Conservation (phyloP, 768 basidiomycete genomes). For the Candolleomyces aberdarensis region DNA sequence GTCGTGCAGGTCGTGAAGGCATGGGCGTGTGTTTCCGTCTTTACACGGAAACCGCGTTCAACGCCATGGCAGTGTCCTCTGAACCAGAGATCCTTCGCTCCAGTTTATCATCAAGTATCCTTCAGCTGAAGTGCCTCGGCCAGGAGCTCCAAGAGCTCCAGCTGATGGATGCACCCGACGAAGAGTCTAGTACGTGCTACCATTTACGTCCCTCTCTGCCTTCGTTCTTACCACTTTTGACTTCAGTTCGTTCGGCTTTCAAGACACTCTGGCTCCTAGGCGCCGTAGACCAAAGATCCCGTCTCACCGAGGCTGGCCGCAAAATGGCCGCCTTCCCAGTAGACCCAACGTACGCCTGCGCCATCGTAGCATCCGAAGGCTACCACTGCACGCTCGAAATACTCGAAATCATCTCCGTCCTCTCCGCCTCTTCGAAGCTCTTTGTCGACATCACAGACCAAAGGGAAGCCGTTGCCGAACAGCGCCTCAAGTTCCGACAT, state of each 20-base stretch:
- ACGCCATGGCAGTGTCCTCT: slow-evolving; percentile 57
- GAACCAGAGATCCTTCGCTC: slow-evolving; percentile 92
- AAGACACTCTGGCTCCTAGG: slow-evolving; percentile 76
- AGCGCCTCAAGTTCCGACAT: slow-evolving; percentile 77
- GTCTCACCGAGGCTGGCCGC: slow-evolving; percentile 70
- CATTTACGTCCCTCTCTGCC: neutral
- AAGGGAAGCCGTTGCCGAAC: slow-evolving; percentile 68
- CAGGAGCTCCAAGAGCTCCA: slow-evolving; percentile 80
- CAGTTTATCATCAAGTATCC: slow-evolving; percentile 76
- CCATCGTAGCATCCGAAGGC: slow-evolving; percentile 73
- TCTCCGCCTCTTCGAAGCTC: slow-evolving; percentile 77
- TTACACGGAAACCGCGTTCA: slow-evolving; percentile 83
- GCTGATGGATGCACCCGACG: slow-evolving; percentile 85
- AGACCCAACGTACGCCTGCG: slow-evolving; percentile 80
- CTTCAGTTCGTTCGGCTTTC: slow-evolving; percentile 58
- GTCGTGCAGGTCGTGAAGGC: slow-evolving; percentile 95
- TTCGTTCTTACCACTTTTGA: neutral
- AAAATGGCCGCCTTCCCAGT: slow-evolving; percentile 90
- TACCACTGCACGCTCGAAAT: slow-evolving; percentile 75
- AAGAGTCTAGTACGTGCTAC: slow-evolving; percentile 58
- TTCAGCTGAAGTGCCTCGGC: slow-evolving; percentile 83
- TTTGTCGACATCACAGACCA: slow-evolving; percentile 76
- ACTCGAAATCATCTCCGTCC: slow-evolving; percentile 79
- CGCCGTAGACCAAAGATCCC: slow-evolving; percentile 65
- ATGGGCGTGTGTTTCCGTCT: slow-evolving; percentile 87